Base-by-base conservation (phyloP, 371 early-diverging fungal species). In the Apophysomyces ossiformis region DNA sequence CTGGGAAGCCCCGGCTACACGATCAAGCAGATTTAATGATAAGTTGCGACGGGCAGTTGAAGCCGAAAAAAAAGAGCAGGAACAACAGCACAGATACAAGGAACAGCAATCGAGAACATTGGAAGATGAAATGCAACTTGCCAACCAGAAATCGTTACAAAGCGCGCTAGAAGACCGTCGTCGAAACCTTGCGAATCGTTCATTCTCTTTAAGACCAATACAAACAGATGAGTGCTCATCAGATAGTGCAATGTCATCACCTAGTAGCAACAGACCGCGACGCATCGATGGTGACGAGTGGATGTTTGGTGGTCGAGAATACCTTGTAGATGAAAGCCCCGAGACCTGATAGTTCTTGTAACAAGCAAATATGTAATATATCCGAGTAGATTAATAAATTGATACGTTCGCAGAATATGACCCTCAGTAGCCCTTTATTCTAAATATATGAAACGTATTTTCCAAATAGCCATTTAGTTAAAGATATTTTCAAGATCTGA, bases 221-320 rank as follows among this genome's bases (percentile, higher is more conserved):
- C 46, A 44, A 15, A 18, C 62, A 37, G 18, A 21, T 21, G 37
- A 39, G 59, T 57, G 41, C 21, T 12, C 13, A 32, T 21, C 12
- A 15, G 12, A 6, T 13, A 65, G 59, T 37, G 41, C 38, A 43
- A 11, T 21, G 9, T 21, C 65, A 0, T 37, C 37, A 5, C 16
- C 26, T 45, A 37, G 7, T 7, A 26, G 32, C 32, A 45, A 61
- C 21, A 36, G 16, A 46, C 5, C 54, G 9, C 45, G 45, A 35
- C 57, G 38, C 8, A 47, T 68, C n/a, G 68, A 68, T 50, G 68
- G 63, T 39, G 68, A 68, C 18, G 62, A 62, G 37, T 68, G 68
- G 68, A 59, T 63, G 41, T 68, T 68, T 59, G 46, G 58, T 26
- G 68, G 68, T 38, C 57, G 59, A 36, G 50, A 68, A 39, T 63